Evolutionary conservation across 1,139 yeast species (phyloP).

Genomic region (Sugiyamaella grinbergsii): DNA sequence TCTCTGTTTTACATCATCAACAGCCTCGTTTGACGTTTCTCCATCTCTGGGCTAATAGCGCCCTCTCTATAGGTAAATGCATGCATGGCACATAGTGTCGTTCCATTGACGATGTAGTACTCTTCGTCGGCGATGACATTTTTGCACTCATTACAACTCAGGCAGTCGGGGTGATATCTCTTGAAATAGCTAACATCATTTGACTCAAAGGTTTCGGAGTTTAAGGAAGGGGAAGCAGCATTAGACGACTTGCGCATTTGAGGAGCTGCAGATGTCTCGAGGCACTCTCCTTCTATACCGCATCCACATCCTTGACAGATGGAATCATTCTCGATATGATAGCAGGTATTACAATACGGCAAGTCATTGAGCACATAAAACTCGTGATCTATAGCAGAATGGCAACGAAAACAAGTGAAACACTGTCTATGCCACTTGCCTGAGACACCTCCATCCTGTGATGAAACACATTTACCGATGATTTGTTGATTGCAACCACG

Average conservation of each 20-base stretch:
- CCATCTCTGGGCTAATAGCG: constrained; percentile 31
- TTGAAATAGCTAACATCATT: constrained; percentile 27
- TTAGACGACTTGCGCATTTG: constrained; percentile 16
- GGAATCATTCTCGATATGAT: constrained; percentile 74
- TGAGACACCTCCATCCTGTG: constrained; percentile 75
- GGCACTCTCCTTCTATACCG: constrained; percentile 90
- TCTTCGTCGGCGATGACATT: constrained; percentile 36
- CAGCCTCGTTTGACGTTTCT: constrained; percentile 40
- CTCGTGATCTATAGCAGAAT: constrained; percentile 46
- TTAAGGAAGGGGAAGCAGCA: constrained; percentile 1
- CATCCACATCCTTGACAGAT: constrained; percentile 67
- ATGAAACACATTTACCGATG: constrained; percentile 62
- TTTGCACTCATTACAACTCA: constrained; percentile 40
- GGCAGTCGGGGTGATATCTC: constrained; percentile 41
- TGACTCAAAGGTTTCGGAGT: constrained; percentile 9
- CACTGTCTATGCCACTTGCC: constrained; percentile 96
- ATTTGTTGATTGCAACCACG: constrained; percentile 56
- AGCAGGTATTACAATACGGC: constrained; percentile 80
- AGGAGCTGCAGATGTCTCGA: constrained; percentile 52
- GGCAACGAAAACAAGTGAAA: constrained; percentile 72
- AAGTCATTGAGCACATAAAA: constrained; percentile 78
- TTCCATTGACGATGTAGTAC: constrained; percentile 38
- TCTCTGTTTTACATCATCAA: constrained; percentile 34
- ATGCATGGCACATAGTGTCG: constrained; percentile 41
- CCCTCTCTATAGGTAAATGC: constrained; percentile 33